Evolutionary conservation across 148 eudicot genomes (phyloP), one percentile per base, ranked within the genome.

Genomic region (Rhododendron ferrugineum): DNA sequence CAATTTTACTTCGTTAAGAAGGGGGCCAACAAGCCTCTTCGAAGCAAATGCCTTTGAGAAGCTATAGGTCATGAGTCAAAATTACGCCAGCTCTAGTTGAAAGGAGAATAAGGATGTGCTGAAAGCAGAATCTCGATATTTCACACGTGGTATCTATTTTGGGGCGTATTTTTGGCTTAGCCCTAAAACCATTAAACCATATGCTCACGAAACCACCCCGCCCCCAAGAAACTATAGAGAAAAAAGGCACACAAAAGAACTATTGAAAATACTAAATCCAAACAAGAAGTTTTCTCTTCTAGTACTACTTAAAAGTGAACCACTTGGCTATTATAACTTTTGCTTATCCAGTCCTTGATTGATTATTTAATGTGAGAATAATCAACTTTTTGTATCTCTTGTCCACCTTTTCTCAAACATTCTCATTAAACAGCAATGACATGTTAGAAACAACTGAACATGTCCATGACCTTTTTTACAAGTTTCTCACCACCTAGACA

Each of bases 341-440:
- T 37, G 84, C 50, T 26, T 82, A 42, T 11, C 52, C 50, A 40
- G 40, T 23, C 76, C 54, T 37, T 37, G 73, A 34, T 37, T 58
- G 73, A 34, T 22, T 37, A 32, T 56, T 20, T 15, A 42, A 73
- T 52, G 15, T 13, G 37, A 30, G 37, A 30, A 80, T 80, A 28
- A 54, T 32, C 44, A 3, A 81, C 85, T 82, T 86, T 86, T 86
- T 86, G 84, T 82, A 74, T 40, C 34, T 26, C 81, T 44, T 85
- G 87, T 82, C 85, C 23, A 18, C 75, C 87, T 86, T 86, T 86
- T 54, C 81, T 52, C 49, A 42, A 79, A 74, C 87, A 86, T 58
- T 54, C 49, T 86, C 81, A 73, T 54, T 50, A 22, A 30, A 9
- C 73, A 2, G 13, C 72, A 58, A 62, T 22, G 15, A 60, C 28